phyloP scores from a whole-genome alignment of 2,329 filamentous ascomycete species.

The Ophiocordyceps polyrhachis-furcata region DNA sequence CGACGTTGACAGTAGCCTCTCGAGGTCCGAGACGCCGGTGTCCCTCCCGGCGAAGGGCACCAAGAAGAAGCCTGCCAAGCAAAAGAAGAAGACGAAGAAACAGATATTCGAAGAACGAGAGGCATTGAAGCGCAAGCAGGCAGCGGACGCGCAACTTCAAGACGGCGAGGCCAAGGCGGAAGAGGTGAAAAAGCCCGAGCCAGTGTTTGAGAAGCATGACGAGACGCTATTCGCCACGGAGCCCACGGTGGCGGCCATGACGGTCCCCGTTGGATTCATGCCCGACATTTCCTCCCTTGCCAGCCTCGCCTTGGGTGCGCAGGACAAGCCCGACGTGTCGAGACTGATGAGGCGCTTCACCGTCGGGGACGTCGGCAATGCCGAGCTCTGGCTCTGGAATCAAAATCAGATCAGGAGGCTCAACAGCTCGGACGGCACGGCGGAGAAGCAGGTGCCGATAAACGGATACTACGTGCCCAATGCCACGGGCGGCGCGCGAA shows the following conservation, averaged over 20 bases:
- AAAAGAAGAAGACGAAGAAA: constrained; percentile 65
- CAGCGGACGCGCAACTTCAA: constrained; percentile 19
- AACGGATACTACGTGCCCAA: constrained; percentile 71
- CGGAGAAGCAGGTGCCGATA: constrained; percentile 23
- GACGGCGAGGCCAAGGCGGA: constrained; percentile 23
- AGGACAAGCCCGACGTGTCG: constrained; percentile 28
- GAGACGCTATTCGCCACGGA: constrained; percentile 30
- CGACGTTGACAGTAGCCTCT: constrained; percentile 17
- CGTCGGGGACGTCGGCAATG: constrained; percentile 24
- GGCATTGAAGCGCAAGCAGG: constrained; percentile 36
- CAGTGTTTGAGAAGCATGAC: constrained; percentile 29
- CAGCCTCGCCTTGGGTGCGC: constrained; percentile 21
- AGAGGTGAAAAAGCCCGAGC: constrained; percentile 9
- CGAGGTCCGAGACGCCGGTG: constrained; percentile 27
- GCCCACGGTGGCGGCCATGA: constrained; percentile 24
- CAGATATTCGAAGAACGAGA: constrained; percentile 52
- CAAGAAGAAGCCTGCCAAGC: constrained; percentile 36
- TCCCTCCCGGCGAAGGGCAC: constrained; percentile 25
- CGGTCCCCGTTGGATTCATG: constrained; percentile 23
- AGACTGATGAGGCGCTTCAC: constrained; percentile 30
- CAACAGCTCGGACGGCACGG: constrained; percentile 19
- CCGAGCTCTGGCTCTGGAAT: constrained; percentile 38
- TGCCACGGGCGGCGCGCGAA: constrained; percentile 65
- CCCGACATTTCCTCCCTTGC: constrained; percentile 27
- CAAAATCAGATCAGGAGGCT: constrained; percentile 36